These are phyloP conservation scores for Theileria parva DNA, from an alignment of 169 alveolate genomes.

Conservation along the genomic window DNA sequence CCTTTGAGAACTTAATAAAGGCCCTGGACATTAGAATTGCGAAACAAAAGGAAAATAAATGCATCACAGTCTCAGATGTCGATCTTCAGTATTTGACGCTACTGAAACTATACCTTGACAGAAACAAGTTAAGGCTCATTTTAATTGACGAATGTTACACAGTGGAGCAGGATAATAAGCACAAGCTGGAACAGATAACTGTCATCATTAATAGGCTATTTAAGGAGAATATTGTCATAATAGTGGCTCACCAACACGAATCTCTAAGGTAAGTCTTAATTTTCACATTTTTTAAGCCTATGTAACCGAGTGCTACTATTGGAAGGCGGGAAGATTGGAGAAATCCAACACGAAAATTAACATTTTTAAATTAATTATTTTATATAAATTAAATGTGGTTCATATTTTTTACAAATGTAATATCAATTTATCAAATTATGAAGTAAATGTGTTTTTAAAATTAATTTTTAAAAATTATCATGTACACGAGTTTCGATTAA, in stretches of 20 bases:
- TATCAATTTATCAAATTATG: constrained; percentile 16
- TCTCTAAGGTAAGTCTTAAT: constrained; percentile 47
- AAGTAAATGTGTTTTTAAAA: neutral
- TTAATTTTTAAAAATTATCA: no score
- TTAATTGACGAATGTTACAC: constrained; percentile 58
- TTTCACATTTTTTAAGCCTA: constrained; percentile 31
- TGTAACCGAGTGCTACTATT: constrained; percentile 57
- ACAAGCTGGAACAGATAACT: constrained; percentile 33
- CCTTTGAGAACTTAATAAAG: neutral
- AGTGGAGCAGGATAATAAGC: constrained; percentile 15
- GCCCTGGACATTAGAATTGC: neutral
- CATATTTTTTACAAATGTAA: constrained; percentile 24
- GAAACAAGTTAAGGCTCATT: constrained; percentile 49
- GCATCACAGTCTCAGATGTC: constrained; percentile 33
- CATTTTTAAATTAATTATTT: neutral
- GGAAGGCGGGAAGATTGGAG: constrained; percentile 52
- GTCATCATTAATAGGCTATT: constrained; percentile 44
- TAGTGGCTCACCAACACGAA: constrained; percentile 65
- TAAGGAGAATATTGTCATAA: constrained; percentile 36
- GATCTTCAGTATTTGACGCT: constrained; percentile 60
- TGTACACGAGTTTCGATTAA: neutral
- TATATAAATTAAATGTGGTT: constrained; percentile 19
- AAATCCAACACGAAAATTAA: neutral
- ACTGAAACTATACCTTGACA: constrained; percentile 48
- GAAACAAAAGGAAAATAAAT: constrained; percentile 21